A percentile compares a stretch with the other conserved stretches of the same genome.
Evolutionary conservation across 192 early-diverging fungal species (phyloP).

Genomic region (Chytriomyces sp.): DNA sequence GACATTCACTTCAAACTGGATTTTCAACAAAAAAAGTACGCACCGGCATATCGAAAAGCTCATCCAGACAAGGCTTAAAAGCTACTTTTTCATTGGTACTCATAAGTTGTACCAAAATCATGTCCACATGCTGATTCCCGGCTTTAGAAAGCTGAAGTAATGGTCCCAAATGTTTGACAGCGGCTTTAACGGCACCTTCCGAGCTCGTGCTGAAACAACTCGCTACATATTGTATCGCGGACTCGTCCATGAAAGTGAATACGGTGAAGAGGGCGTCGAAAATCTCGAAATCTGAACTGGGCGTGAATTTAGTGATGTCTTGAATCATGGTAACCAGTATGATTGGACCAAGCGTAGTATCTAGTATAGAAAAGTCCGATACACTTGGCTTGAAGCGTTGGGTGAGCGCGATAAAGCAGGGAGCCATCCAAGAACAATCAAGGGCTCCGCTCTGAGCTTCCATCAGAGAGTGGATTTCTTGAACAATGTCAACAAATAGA

Average conservation of each 20-base stretch:
- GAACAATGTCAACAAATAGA: not conserved
- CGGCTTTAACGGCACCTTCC: not conserved
- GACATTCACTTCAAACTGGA: not conserved
- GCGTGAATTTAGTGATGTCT: not conserved
- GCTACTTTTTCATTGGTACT: not conserved
- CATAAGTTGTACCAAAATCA: not conserved
- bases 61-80: not conserved
- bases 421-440: not conserved
- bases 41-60: not conserved
- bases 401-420: not conserved
- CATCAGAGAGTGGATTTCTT: not conserved
- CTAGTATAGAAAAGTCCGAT: not conserved
- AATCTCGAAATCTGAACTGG: not conserved
- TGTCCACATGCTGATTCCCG: not conserved
- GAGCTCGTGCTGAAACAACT: not conserved
- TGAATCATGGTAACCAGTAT: not conserved
- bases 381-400: not conserved
- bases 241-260: not conserved
- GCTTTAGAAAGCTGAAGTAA: not conserved
- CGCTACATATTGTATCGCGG: not conserved
- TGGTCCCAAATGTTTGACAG: not conserved
- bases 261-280: not conserved
- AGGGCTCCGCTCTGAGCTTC: too few species aligned
- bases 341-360: not conserved
- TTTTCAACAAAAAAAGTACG: not conserved